phyloP scores from a whole-genome alignment of 768 basidiomycete genomes.

The Hortiboletus campestris region DNA sequence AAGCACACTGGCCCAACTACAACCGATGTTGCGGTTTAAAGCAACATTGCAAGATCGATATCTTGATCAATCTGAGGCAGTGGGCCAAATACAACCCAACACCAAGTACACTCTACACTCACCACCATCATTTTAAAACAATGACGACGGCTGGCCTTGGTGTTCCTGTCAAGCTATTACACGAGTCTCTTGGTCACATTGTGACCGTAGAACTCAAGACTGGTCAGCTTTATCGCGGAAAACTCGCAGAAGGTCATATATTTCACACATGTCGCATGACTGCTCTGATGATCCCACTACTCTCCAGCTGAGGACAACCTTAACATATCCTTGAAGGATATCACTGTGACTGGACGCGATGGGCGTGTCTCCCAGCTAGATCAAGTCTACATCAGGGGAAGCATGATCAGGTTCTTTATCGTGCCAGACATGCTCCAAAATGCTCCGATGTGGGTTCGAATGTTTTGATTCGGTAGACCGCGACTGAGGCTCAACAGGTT shows the following conservation, averaged over 20 bases:
- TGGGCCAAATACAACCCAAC: constrained; percentile 21
- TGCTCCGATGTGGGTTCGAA: constrained; percentile 84
- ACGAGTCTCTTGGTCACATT: constrained; percentile 94
- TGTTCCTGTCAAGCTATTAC: constrained; percentile 93
- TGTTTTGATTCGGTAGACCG: constrained; percentile 1
- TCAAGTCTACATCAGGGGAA: constrained; percentile 98
- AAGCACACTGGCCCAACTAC: neutral
- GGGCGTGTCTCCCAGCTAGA: constrained; percentile 98
- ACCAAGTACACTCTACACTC: constrained; percentile 1
- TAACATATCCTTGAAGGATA: constrained; percentile 94
- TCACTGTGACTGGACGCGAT: constrained; percentile 97
- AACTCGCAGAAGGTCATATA: constrained; percentile 82
- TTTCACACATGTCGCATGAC: constrained; percentile 3
- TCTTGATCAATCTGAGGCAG: neutral
- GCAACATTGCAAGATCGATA: neutral
- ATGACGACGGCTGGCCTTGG: constrained; percentile 67
- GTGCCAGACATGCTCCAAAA: constrained; percentile 99
- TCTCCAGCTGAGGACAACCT: constrained; percentile 94
- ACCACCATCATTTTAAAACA: constrained; percentile 9
- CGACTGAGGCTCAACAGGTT: constrained; percentile 61
- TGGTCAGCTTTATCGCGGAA: constrained; percentile 95
- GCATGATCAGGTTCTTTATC: constrained; percentile 98
- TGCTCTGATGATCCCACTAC: constrained; percentile 18
- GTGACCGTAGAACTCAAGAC: constrained; percentile 99
- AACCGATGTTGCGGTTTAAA: neutral